Evolutionary conservation across 768 basidiomycete species (phyloP), one percentile per base, ranked within the genome.

Genomic region (Bullera alba): DNA sequence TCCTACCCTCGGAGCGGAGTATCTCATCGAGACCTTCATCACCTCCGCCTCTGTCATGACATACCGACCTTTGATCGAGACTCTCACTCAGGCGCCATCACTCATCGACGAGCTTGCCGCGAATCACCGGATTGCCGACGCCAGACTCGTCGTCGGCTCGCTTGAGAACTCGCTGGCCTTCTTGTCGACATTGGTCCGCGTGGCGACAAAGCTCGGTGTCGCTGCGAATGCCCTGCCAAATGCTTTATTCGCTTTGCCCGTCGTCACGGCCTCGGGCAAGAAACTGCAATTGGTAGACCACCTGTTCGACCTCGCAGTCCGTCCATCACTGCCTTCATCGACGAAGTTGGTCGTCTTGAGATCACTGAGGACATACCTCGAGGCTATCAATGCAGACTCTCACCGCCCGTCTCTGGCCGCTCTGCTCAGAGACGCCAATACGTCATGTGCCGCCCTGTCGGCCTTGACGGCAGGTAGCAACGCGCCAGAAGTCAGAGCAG

Each of bases 21-120:
- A 51, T 14, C 77, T 91, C 35, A 77, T 81, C 2, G 86, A 90
- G 51, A 77, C 80, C 0, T 77, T 93, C 43, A 75, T 95, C 15
- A 78, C 79, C 70, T 82, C 83, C 56, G 84, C 87, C 1, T 83
- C 85, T 5, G 81, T 82, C 2, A 83, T 87, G 0, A 84, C 85
- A 1, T 84, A 93, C 57, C 83, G 81, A 51, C 90, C 91, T 0
- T 75, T 93, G 26, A 78, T 91, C 42, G 79, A 83, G 0, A 77
- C 81, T 27, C 77, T 95, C 50, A 79, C 81, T 10, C 76, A 80
- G 0, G 84, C 82, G 12, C 76, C 76, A 7, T 78, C 79, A 19
- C 74, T 85, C 37, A 75, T 87, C 23, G 72, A 75, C 32, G 77
- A 79, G 35, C 75, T 92, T 19, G 81, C 64, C 19, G 54, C 34